A percentile compares a stretch with the other conserved stretches of the same genome.
Evolutionary conservation across 345 rosid genomes (phyloP).

Genomic region (Eucalyptus regnans): DNA sequence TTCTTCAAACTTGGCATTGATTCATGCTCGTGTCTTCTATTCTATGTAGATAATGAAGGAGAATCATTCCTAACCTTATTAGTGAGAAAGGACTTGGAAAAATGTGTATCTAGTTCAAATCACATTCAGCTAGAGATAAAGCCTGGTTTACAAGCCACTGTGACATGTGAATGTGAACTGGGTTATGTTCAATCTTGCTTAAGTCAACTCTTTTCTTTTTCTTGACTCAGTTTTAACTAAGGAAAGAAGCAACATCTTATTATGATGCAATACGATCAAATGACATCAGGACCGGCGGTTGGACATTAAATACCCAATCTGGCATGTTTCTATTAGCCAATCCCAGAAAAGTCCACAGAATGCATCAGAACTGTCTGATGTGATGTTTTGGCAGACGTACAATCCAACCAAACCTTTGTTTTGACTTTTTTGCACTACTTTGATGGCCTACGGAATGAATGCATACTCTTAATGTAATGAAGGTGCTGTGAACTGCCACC

Average conservation of each 20-base stretch:
- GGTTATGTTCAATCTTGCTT: not conserved
- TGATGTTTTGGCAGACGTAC: not conserved
- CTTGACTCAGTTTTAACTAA: not conserved
- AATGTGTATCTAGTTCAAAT: not conserved
- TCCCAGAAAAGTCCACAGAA: not conserved
- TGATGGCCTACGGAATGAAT: not conserved
- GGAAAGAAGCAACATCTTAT: not conserved
- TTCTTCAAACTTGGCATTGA: not conserved
- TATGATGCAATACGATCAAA: not conserved
- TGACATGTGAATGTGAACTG: not conserved
- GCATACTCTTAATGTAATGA: not conserved
- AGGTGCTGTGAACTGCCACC: not conserved
- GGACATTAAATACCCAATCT: not conserved
- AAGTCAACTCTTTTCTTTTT: not conserved
- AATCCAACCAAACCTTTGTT: not conserved
- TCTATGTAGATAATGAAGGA: not conserved
- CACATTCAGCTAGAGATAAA: not conserved
- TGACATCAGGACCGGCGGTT: not conserved
- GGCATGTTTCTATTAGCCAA: not conserved
- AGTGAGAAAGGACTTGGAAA: not conserved
- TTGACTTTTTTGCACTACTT: not conserved
- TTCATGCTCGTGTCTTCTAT: not conserved
- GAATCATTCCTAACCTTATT: not conserved
- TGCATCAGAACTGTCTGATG: not conserved
- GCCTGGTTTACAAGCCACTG: not conserved